Conservation (phyloP, 345 rosid species). For the Orychophragmus violaceus region DNA sequence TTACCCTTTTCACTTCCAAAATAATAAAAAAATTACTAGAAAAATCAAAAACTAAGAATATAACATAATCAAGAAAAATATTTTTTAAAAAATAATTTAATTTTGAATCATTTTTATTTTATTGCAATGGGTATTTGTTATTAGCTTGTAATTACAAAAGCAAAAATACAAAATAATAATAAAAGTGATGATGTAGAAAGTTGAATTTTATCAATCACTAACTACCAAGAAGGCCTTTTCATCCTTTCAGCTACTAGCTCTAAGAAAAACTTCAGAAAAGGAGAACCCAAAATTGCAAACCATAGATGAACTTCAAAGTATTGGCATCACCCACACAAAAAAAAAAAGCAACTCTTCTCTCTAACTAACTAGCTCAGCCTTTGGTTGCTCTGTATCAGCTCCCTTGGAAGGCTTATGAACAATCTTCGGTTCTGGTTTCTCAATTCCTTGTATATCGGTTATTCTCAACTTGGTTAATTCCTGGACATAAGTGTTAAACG, state of each 20-base stretch:
- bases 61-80: too few relatives aligned
- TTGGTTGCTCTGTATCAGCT: slow-evolving; percentile 40
- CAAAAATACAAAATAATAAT: neutral
- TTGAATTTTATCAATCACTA: too few relatives aligned
- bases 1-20: too few relatives aligned
- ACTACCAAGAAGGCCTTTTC: slow-evolving; percentile 7
- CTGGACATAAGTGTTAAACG: slow-evolving; percentile 31
- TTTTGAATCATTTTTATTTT: too few relatives aligned
- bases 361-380: slow-evolving; percentile 55
- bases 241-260: neutral
- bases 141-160: neutral
- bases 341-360: neutral
- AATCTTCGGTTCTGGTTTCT: slow-evolving; percentile 45
- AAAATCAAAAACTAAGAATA: too few relatives aligned
- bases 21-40: too few relatives aligned
- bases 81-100: too few relatives aligned
- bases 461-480: slow-evolving; percentile 93
- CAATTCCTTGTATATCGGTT: slow-evolving; percentile 86
- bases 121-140: too few relatives aligned
- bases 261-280: neutral
- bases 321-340: neutral
- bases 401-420: slow-evolving; percentile 31
- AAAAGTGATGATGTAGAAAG: too few relatives aligned
- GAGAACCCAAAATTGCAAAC: neutral
- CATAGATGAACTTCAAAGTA: slow-evolving; percentile 5